Evolutionary conservation across 225 moss, liverwort and hornwort species (phyloP).

Genomic region (Anthoceros angustus): DNA sequence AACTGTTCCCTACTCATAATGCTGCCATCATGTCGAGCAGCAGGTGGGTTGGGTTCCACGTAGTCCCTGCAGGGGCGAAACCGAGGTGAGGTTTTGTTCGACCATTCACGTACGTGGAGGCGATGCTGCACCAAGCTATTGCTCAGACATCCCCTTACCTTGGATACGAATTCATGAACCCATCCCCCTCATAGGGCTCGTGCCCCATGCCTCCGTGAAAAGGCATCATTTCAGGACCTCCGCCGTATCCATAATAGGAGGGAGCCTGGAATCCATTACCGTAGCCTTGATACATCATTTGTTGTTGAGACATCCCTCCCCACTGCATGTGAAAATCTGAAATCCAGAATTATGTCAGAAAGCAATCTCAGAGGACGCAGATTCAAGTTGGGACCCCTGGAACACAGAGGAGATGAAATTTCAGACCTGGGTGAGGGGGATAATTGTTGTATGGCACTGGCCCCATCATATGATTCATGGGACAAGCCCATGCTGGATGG

Average conservation of each 20-base stretch:
- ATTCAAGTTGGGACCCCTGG: too few species aligned
- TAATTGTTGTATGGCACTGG: not conserved
- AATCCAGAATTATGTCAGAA: not conserved
- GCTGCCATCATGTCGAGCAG: not conserved
- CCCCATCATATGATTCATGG: not conserved
- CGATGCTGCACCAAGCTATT: not conserved
- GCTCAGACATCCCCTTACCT: not conserved
- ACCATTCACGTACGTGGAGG: not conserved
- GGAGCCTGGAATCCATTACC: not conserved
- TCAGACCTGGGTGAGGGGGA: not conserved
- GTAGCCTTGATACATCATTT: not conserved
- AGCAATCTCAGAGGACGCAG: not conserved
- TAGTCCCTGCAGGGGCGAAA: not conserved
- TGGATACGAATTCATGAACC: not conserved
- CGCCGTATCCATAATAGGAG: not conserved
- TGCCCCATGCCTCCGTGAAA: not conserved
- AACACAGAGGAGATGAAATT: too few species aligned
- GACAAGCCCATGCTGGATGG: not conserved
- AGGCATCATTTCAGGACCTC: conserved; percentile 1
- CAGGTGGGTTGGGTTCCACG: not conserved
- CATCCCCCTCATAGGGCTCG: not conserved
- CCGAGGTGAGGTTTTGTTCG: not conserved
- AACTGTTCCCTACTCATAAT: not conserved
- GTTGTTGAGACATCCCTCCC: not conserved
- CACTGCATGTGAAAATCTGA: not conserved